A percentile compares a stretch with the other conserved stretches of the same genome.
phyloP scores from a whole-genome alignment of 2,329 filamentous ascomycete genomes.

The Plectosphaerella plurivora region DNA sequence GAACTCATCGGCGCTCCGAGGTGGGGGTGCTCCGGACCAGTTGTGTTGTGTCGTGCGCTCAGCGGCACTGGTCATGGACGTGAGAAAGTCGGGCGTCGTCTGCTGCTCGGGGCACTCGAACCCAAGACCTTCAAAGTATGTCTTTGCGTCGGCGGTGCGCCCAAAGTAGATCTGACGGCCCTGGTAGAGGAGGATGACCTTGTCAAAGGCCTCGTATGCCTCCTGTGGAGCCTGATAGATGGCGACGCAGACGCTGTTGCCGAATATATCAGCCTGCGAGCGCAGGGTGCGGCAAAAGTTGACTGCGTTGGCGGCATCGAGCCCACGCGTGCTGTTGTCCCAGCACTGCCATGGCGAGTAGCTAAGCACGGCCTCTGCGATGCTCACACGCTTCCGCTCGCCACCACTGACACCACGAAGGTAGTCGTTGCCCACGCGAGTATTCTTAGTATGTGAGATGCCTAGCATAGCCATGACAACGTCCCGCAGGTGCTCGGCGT shows the following conservation, averaged over 20 bases:
- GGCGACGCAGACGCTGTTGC: conserved; percentile 54
- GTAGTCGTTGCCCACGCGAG: conserved; percentile 48
- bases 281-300: conserved; percentile 61
- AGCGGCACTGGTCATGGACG: not conserved
- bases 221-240: conserved; percentile 56
- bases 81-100: not conserved
- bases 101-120: conserved; percentile 47
- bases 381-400: conserved; percentile 37
- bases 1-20: conserved; percentile 7
- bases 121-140: conserved; percentile 62
- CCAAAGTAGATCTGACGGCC: conserved; percentile 67
- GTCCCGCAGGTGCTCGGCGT: conserved; percentile 43
- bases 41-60: not conserved
- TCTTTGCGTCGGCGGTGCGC: conserved; percentile 50
- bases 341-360: conserved; percentile 18
- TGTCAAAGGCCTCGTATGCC: conserved; percentile 52
- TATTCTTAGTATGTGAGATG: conserved; percentile 48
- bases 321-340: conserved; percentile 60
- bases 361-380: conserved; percentile 24
- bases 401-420: conserved; percentile 49
- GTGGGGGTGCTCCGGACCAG: conserved; percentile 2
- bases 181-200: conserved; percentile 62
- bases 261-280: conserved; percentile 54
- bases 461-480: conserved; percentile 50
- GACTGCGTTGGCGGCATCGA: conserved; percentile 62